Conservation (phyloP, 2,329 filamentous ascomycete species). For the Colletotrichum australisinense region DNA sequence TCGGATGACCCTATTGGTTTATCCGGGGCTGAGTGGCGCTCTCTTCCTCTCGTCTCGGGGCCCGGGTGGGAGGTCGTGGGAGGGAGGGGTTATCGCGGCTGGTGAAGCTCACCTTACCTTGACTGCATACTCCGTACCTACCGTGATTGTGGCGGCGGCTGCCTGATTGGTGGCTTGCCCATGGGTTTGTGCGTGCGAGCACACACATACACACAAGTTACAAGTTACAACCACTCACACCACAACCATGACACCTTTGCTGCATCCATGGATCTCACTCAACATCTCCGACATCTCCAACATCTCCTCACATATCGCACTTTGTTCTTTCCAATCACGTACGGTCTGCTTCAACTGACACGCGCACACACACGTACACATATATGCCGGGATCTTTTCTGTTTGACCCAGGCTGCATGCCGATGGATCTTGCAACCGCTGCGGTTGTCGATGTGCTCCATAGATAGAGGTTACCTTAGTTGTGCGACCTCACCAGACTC, state of each 20-base stretch:
- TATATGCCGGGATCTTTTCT: background rate
- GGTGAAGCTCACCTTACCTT: background rate
- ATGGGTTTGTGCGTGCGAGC: background rate
- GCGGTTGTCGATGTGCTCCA: background rate
- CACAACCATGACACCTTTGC: too few species aligned
- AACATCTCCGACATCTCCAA: background rate
- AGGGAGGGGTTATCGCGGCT: slow-evolving; percentile 12
- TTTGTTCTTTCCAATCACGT: background rate
- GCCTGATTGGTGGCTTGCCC: slow-evolving; percentile 28
- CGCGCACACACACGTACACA: background rate
- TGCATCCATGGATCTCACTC: background rate
- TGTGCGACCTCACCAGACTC: background rate
- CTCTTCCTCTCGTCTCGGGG: slow-evolving; percentile 7
- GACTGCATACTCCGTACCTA: background rate
- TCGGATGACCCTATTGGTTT: slow-evolving; percentile 22
- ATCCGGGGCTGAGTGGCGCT: slow-evolving; percentile 5
- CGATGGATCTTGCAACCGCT: slow-evolving; percentile 3
- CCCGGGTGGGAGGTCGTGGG: slow-evolving; percentile 8
- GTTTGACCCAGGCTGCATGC: background rate
- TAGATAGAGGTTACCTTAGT: background rate
- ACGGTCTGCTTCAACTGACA: background rate
- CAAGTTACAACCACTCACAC: too few species aligned
- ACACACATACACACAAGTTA: background rate
- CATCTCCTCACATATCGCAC: background rate
- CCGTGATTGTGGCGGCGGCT: slow-evolving; percentile 5